Evolutionary conservation across 23 red algal genomes (phyloP).

Genomic region (Gracilaria domingensis): DNA sequence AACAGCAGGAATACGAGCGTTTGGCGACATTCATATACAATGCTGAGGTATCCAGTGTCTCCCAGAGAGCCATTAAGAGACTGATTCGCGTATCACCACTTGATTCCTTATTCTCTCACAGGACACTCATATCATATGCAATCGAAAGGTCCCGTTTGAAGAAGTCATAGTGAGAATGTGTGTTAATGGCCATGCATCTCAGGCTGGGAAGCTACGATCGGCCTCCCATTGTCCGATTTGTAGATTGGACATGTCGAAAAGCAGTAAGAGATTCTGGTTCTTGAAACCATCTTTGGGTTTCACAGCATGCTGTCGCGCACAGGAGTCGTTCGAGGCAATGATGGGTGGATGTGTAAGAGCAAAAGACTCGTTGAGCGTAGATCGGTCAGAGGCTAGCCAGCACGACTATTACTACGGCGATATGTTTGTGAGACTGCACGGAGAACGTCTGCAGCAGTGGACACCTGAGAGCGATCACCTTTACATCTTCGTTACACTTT

Average conservation of each 20-base stretch:
- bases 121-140: too few relatives aligned
- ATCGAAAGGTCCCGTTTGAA: too few relatives aligned
- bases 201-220: too few relatives aligned
- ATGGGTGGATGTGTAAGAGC: neutral
- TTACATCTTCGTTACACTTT: neutral
- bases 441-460: neutral
- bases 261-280: neutral
- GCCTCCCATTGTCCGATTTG: too few relatives aligned
- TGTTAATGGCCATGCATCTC: too few relatives aligned
- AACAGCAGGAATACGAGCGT: neutral
- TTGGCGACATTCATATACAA: conserved; percentile 10
- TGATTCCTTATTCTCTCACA: too few relatives aligned
- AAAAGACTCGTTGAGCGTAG: neutral
- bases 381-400: neutral
- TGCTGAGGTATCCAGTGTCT: neutral
- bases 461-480: neutral
- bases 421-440: neutral
- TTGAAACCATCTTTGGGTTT: neutral
- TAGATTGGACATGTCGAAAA: neutral
- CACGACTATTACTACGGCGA: conserved; percentile 16
- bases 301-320: neutral
- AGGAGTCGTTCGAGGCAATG: neutral
- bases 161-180: too few relatives aligned
- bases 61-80: neutral
- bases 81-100: neutral